A percentile compares a stretch with the other conserved stretches of the same genome.
phyloP scores from a whole-genome alignment of 805 yeast genomes.

The Metschnikowia picachoensis region DNA sequence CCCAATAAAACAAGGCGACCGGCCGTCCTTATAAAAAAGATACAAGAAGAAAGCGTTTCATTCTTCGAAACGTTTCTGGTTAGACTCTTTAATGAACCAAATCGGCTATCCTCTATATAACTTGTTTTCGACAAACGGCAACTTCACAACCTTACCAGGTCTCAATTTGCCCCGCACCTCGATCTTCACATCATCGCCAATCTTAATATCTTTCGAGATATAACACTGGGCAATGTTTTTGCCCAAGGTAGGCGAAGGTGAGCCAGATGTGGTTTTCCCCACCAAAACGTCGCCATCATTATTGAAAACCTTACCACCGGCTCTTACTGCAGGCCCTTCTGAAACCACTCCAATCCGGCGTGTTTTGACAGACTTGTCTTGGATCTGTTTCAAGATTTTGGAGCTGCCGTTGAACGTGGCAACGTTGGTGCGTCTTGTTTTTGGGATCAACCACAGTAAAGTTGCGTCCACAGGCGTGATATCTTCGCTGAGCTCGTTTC shows the following conservation, averaged over 20 bases:
- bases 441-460: conserved; percentile 85
- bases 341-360: conserved; percentile 72
- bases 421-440: conserved; percentile 55
- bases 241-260: conserved; percentile 58
- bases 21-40: too few relatives aligned
- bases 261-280: conserved; percentile 59
- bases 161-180: conserved; percentile 82
- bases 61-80: too few relatives aligned
- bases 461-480: conserved; percentile 88
- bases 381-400: conserved; percentile 65
- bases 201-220: conserved; percentile 66
- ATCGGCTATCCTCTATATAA: conserved; percentile 50
- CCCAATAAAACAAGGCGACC: too few relatives aligned
- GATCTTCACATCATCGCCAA: conserved; percentile 67
- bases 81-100: too few relatives aligned
- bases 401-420: conserved; percentile 72
- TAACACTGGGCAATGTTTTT: conserved; percentile 91
- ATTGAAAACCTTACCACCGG: conserved; percentile 59
- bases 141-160: conserved; percentile 68
- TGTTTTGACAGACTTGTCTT: conserved; percentile 54
- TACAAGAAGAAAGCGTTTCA: too few relatives aligned
- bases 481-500: conserved; percentile 78
- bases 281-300: conserved; percentile 49
- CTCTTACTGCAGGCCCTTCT: conserved; percentile 92
- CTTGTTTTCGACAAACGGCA: conserved; percentile 78